Evolutionary conservation across 352 stramenopile genomes (phyloP).

Genomic region (Sclerospora graminicola): DNA sequence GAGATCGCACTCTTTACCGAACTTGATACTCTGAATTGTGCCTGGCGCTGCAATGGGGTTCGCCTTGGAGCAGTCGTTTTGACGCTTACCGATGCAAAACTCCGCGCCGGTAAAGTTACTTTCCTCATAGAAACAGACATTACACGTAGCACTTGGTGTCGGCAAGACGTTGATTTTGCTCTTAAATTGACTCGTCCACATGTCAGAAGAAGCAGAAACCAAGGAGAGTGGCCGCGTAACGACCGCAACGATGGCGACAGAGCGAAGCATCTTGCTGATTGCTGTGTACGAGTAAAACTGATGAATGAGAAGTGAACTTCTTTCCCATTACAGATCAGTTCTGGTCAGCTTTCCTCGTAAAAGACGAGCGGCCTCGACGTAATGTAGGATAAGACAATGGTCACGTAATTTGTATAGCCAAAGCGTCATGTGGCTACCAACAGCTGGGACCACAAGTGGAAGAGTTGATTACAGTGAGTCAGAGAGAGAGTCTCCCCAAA

Average conservation of each 20-base stretch:
- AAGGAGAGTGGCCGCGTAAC: constrained; percentile 5
- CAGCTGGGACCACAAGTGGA: constrained; percentile 11
- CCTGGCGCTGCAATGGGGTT: constrained; percentile 25
- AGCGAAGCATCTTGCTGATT: constrained; percentile 10
- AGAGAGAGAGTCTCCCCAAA: constrained; percentile 5
- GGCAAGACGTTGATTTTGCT: constrained; percentile 22
- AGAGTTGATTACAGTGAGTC: not conserved
- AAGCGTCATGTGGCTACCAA: constrained; percentile 2
- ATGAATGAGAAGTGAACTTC: no score
- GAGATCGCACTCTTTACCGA: constrained; percentile 24
- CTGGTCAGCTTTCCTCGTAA: not conserved
- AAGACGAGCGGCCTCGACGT: no score
- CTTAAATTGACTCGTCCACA: constrained; percentile 18
- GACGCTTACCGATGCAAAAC: constrained; percentile 29
- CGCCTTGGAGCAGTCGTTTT: constrained; percentile 11
- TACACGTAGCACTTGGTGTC: constrained; percentile 9
- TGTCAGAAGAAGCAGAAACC: constrained; percentile 3
- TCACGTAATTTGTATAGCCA: constrained; percentile 14
- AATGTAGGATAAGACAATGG: not conserved
- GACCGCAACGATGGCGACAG: not conserved
- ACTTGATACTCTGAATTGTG: constrained; percentile 38
- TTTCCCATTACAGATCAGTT: constrained; percentile 3
- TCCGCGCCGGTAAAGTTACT: constrained; percentile 17
- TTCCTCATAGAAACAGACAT: constrained; percentile 38
- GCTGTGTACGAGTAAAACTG: not conserved